phyloP scores from a whole-genome alignment of 441 rosid species.

The Pelargonium australe region DNA sequence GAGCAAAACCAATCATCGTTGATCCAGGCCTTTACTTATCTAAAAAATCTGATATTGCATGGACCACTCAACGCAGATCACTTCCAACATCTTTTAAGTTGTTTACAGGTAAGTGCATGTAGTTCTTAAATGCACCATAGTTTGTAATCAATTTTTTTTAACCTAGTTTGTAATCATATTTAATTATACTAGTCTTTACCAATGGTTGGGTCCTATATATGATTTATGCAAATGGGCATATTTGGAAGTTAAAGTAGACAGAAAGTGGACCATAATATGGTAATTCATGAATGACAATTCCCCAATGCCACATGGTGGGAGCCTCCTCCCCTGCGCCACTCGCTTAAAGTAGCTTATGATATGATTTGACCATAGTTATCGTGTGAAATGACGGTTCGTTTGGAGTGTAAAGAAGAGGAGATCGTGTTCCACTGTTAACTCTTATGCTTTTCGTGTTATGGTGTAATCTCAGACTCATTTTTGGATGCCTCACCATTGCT shows the following conservation, averaged over 20 bases:
- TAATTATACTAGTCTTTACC: neutral
- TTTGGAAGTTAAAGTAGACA: neutral
- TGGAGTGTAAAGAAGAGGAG: neutral
- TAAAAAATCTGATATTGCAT: conserved; percentile 76
- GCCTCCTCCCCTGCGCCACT: no score
- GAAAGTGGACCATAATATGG: no score
- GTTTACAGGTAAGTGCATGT: conserved; percentile 52
- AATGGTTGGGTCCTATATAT: neutral
- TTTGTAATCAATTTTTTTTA: no score
- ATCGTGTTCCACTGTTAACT: no score
- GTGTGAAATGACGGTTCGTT: no score
- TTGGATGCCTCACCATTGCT: no score
- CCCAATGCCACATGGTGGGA: no score
- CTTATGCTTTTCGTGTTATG: no score
- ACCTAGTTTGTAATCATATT: neutral
- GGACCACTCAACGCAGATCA: conserved; percentile 78
- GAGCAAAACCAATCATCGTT: conserved; percentile 72
- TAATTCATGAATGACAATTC: no score
- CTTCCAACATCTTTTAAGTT: conserved; percentile 83
- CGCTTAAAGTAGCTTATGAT: no score
- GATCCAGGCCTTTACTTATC: conserved; percentile 92
- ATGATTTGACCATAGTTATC: no score
- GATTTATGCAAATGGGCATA: neutral
- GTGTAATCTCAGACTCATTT: no score
- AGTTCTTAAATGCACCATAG: neutral